Evolutionary conservation across 2,329 filamentous ascomycete genomes (phyloP).

Genomic region (Alternaria triticimaculans): DNA sequence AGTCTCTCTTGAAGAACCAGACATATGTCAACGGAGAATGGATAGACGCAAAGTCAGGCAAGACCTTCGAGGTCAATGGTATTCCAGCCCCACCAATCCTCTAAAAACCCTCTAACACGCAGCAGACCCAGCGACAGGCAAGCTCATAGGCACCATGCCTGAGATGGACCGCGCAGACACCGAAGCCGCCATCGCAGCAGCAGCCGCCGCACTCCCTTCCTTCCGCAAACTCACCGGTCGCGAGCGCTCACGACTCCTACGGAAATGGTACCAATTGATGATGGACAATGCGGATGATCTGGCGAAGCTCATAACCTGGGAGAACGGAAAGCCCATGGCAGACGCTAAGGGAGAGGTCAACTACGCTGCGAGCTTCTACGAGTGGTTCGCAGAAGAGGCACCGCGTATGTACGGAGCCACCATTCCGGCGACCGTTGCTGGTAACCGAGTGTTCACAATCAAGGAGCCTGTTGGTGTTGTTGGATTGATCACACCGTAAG

Average conservation of each 20-base stretch:
- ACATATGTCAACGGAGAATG: constrained; percentile 93
- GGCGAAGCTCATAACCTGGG: constrained; percentile 83
- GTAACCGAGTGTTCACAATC: constrained; percentile 77
- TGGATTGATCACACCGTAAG: constrained; percentile 76
- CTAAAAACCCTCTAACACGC: constrained; percentile 9
- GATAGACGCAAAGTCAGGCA: constrained; percentile 81
- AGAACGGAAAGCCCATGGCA: constrained; percentile 84
- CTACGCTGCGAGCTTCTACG: constrained; percentile 51
- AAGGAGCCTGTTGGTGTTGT: constrained; percentile 87
- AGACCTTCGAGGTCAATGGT: constrained; percentile 84
- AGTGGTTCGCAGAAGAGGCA: constrained; percentile 52
- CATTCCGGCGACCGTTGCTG: constrained; percentile 72
- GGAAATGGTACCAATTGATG: constrained; percentile 83
- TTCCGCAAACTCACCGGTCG: constrained; percentile 77
- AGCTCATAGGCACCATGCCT: constrained; percentile 80
- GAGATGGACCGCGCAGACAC: constrained; percentile 84
- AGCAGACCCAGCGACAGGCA: constrained; percentile 80
- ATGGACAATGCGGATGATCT: constrained; percentile 80
- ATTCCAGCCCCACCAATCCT: background rate
- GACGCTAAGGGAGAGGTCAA: constrained; percentile 51
- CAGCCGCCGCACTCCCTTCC: constrained; percentile 73
- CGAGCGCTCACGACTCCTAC: constrained; percentile 74
- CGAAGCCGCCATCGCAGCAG: constrained; percentile 82
- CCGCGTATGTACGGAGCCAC: constrained; percentile 65
- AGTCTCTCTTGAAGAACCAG: constrained; percentile 78